Evolutionary conservation across 2,329 filamentous ascomycete species (phyloP).

Genomic region (Stachybotrys chlorohalonatus): DNA sequence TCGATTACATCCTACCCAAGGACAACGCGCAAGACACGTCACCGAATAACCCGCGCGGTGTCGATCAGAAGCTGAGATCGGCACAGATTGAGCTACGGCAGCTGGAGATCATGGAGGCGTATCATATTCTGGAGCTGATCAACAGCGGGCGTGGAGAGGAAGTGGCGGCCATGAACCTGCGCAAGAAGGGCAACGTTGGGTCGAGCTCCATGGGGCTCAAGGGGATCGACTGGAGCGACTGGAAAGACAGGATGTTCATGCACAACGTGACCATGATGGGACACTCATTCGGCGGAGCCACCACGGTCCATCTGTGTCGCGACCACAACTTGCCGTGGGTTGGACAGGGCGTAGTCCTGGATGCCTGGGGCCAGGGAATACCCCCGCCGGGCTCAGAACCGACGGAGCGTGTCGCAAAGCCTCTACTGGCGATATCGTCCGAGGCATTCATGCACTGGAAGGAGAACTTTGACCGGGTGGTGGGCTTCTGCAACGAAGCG

Average conservation of each 20-base stretch:
- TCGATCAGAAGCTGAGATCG: constrained; percentile 49
- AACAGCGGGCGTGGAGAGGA: constrained; percentile 42
- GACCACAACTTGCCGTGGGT: constrained; percentile 45
- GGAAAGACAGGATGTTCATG: constrained; percentile 46
- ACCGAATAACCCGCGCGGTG: constrained; percentile 48
- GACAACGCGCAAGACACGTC: constrained; percentile 39
- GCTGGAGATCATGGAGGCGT: constrained; percentile 57
- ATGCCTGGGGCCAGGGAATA: constrained; percentile 51
- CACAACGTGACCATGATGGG: constrained; percentile 52
- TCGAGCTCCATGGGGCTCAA: constrained; percentile 49
- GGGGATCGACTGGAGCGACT: constrained; percentile 45
- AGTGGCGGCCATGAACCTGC: constrained; percentile 42
- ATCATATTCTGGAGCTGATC: constrained; percentile 45
- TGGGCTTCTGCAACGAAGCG: constrained; percentile 47
- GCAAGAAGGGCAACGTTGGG: constrained; percentile 47
- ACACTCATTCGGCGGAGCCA: constrained; percentile 60
- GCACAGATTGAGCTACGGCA: constrained; percentile 55
- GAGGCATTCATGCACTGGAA: constrained; percentile 66
- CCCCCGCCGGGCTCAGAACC: constrained; percentile 33
- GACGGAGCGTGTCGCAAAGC: constrained; percentile 35
- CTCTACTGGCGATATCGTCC: constrained; percentile 54
- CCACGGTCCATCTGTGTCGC: constrained; percentile 50
- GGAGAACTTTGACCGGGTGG: constrained; percentile 50
- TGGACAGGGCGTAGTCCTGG: constrained; percentile 56
- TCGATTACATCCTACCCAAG: constrained; percentile 57